Conservation (phyloP, 805 yeast species). For the Hagleromyces aurorensis region DNA sequence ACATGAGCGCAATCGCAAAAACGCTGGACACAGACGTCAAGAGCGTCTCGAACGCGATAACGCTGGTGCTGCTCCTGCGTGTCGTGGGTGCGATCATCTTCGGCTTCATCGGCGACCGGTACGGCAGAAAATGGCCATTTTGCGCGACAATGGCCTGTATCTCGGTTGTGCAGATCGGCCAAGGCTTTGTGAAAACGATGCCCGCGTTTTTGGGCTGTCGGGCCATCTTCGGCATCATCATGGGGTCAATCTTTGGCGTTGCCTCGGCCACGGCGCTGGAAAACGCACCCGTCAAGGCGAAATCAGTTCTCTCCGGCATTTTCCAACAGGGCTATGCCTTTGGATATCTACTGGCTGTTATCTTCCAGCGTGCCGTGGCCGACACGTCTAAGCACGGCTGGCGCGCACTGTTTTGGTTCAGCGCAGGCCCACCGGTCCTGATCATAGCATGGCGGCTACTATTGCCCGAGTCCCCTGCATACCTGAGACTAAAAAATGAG, state of each 20-base stretch:
- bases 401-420: slow-evolving; percentile 64
- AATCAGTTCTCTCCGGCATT: slow-evolving; percentile 57
- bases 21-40: slow-evolving; percentile 38
- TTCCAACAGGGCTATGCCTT: slow-evolving; percentile 78
- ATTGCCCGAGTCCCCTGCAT: slow-evolving; percentile 49
- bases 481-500: slow-evolving; percentile 34
- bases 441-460: slow-evolving; percentile 36
- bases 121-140: slow-evolving; percentile 63
- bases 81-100: slow-evolving; percentile 63
- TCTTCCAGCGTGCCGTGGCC: slow-evolving; percentile 56
- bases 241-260: slow-evolving; percentile 67
- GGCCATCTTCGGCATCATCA: slow-evolving; percentile 57
- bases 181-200: slow-evolving; percentile 57
- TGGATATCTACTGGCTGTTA: slow-evolving; percentile 58
- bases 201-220: slow-evolving; percentile 52
- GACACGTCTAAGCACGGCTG: slow-evolving; percentile 45
- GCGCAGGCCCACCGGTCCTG: slow-evolving; percentile 47
- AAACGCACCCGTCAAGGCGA: slow-evolving; percentile 50
- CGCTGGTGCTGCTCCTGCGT: slow-evolving; percentile 62
- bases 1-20: slow-evolving; percentile 45
- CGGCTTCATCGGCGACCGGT: slow-evolving; percentile 53
- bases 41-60: slow-evolving; percentile 64
- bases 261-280: slow-evolving; percentile 60
- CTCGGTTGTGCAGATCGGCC: slow-evolving; percentile 50
- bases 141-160: slow-evolving; percentile 44